A percentile compares a stretch with the other conserved stretches of the same genome.
These are phyloP conservation scores for Cyclotella sp. DNA, from an alignment of 108 stramenopile genomes.

Conservation along the genomic window DNA sequence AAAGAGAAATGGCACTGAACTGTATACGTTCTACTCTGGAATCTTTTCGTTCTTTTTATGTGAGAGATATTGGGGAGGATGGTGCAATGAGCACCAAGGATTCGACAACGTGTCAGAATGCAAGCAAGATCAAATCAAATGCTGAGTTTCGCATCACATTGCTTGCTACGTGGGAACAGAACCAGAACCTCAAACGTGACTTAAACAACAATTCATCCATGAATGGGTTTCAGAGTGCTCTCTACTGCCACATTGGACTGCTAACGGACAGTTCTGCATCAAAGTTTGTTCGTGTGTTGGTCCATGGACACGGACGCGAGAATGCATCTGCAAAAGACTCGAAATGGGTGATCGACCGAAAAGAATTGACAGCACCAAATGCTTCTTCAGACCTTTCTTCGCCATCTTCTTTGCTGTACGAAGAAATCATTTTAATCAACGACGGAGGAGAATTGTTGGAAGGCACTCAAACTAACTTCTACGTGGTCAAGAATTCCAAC, in stretches of 20 bases:
- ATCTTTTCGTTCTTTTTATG: slow-evolving; percentile 25
- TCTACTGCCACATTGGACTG: slow-evolving; percentile 46
- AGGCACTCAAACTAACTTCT: slow-evolving; percentile 54
- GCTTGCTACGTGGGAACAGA: slow-evolving; percentile 42
- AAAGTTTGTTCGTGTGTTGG: slow-evolving; percentile 21
- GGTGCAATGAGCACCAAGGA: not conserved
- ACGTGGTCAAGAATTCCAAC: slow-evolving; percentile 20
- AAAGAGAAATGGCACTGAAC: slow-evolving; percentile 27
- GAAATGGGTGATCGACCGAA: slow-evolving; percentile 44
- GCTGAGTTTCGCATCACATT: slow-evolving; percentile 41
- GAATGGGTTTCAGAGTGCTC: slow-evolving; percentile 18
- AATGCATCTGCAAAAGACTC: slow-evolving; percentile 47
- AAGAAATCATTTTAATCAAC: slow-evolving; percentile 48
- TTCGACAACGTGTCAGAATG: not conserved
- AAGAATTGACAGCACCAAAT: slow-evolving; percentile 12
- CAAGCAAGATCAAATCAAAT: not conserved
- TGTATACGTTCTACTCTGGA: slow-evolving; percentile 30
- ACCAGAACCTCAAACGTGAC: slow-evolving; percentile 10
- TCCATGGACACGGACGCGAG: slow-evolving; percentile 46
- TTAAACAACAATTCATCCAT: not conserved
- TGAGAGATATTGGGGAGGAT: not conserved
- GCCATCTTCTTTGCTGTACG: slow-evolving; percentile 10
- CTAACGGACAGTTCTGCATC: slow-evolving; percentile 14
- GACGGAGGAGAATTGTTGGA: slow-evolving; percentile 42
- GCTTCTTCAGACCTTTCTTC: not conserved